Evolutionary conservation across 2,329 filamentous ascomycete species (phyloP).

Genomic region (Cercospora nicotianae): DNA sequence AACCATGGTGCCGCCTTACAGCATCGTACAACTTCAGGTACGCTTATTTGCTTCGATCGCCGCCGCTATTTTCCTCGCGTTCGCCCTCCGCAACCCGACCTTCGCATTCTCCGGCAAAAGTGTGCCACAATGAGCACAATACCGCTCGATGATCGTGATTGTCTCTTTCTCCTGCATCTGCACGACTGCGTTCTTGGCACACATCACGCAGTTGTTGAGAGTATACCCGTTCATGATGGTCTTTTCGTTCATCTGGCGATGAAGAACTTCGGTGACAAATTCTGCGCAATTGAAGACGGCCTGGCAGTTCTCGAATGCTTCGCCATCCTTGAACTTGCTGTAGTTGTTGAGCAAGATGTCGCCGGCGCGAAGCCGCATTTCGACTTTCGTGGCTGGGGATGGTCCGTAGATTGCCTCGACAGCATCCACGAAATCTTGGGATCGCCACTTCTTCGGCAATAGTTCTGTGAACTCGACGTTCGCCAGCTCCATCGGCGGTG

Average conservation of each 20-base stretch:
- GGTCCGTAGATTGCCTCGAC: constrained; percentile 6
- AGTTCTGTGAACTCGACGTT: not conserved
- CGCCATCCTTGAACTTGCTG: not conserved
- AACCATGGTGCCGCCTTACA: too few species aligned
- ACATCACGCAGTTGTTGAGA: not conserved
- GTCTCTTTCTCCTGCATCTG: not conserved
- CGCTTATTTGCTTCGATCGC: too few species aligned
- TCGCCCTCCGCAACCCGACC: too few species aligned
- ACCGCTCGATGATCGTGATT: not conserved
- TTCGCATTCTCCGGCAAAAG: too few species aligned
- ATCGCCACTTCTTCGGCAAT: not conserved
- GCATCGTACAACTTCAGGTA: too few species aligned
- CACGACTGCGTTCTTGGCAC: not conserved
- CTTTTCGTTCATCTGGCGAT: not conserved
- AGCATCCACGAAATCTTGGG: constrained; percentile 6
- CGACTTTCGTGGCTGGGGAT: not conserved
- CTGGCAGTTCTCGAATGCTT: not conserved
- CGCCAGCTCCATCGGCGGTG: not conserved
- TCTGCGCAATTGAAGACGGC: not conserved
- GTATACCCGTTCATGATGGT: not conserved
- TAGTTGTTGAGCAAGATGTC: not conserved
- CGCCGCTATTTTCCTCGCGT: too few species aligned
- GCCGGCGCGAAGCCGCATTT: too few species aligned
- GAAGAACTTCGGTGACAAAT: not conserved
- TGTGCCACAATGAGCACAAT: not conserved